A percentile compares a stretch with the other conserved stretches of the same genome.
phyloP scores from a whole-genome alignment of 2,329 filamentous ascomycete species.

The Fusarium incarnatum region DNA sequence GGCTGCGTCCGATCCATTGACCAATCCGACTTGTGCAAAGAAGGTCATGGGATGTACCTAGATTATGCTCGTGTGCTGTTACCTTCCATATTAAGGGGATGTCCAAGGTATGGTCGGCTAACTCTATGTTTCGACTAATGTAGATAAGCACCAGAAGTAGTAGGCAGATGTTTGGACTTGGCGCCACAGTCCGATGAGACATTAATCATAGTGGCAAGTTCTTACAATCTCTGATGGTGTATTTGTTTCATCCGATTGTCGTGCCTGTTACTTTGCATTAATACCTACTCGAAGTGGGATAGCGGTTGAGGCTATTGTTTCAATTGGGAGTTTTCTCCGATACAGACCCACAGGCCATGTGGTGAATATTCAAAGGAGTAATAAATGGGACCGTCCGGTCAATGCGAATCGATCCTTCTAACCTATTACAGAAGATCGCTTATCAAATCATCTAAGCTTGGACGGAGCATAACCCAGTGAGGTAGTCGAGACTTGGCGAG shows the following conservation, averaged over 20 bases:
- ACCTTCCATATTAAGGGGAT: background rate
- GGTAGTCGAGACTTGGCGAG: background rate
- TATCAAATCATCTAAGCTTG: background rate
- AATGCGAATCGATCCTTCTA: background rate
- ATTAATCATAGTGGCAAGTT: background rate
- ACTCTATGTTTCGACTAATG: background rate
- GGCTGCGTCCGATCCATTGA: background rate
- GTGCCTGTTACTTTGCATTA: background rate
- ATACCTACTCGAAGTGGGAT: background rate
- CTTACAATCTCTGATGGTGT: too few relatives aligned
- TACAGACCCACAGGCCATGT: background rate
- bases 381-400: background rate
- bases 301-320: background rate
- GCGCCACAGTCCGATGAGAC: rapidly evolving
- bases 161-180: background rate
- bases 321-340: background rate
- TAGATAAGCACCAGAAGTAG: background rate
- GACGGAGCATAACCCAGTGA: background rate
- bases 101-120: background rate
- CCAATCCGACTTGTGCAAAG: background rate
- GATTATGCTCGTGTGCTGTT: too few relatives aligned
- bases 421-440: background rate
- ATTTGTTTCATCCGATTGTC: background rate
- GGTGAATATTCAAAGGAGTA: background rate
- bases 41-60: background rate